Evolutionary conservation across 495 filamentous ascomycete genomes (phyloP).

Genomic region (Neurospora discreta): DNA sequence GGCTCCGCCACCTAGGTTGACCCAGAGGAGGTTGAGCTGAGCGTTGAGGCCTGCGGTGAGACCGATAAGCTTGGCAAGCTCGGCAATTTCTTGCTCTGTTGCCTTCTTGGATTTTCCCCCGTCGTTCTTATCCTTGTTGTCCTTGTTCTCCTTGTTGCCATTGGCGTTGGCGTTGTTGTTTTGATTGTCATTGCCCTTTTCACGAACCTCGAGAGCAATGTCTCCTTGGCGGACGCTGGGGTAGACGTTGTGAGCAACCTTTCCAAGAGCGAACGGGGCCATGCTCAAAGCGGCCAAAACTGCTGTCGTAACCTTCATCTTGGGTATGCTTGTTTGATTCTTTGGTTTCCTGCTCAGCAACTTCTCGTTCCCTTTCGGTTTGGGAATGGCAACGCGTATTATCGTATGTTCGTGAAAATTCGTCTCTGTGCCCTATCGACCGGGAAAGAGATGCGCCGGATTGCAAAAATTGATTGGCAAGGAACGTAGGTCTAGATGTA

Average conservation of each 20-base stretch:
- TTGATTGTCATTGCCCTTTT: background rate
- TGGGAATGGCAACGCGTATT: background rate
- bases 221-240: slow-evolving; percentile 15
- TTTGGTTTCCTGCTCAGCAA: slow-evolving; percentile 1
- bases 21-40: slow-evolving; percentile 43
- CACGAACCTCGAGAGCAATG: slow-evolving; percentile 5
- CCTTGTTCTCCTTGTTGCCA: background rate
- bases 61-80: slow-evolving; percentile 16
- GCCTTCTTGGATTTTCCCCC: slow-evolving; percentile 6
- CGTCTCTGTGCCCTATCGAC: background rate
- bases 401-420: background rate
- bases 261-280: slow-evolving; percentile 40
- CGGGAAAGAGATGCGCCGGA: slow-evolving; percentile 1
- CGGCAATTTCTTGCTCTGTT: slow-evolving; percentile 10
- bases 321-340: slow-evolving; percentile 11
- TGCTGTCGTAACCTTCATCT: slow-evolving; percentile 42
- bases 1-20: slow-evolving; percentile 38
- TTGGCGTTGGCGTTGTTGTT: slow-evolving; percentile 1
- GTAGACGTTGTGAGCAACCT: slow-evolving; percentile 35
- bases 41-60: slow-evolving; percentile 16
- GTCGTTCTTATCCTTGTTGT: slow-evolving; percentile 1
- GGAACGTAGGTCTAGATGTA: slow-evolving; percentile 6
- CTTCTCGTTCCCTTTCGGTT: background rate
- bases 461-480: slow-evolving; percentile 3
- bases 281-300: slow-evolving; percentile 31